Base-by-base conservation (phyloP, 2,329 filamentous ascomycete species). In the Epichloe bromicola region DNA sequence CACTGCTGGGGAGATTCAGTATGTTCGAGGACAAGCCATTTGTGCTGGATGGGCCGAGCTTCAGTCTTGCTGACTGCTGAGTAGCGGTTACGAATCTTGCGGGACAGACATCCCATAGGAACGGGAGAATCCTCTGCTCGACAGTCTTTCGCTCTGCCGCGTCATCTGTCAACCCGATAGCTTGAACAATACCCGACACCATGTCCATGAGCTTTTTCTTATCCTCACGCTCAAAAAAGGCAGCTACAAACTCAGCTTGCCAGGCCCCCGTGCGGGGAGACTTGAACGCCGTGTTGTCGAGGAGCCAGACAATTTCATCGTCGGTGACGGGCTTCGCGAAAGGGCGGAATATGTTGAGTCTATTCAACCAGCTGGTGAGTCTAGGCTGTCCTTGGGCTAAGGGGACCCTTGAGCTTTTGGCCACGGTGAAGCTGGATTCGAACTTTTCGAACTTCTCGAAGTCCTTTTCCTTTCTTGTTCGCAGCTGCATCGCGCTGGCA, bases 261-360 rank as follows among this genome's bases (percentile, higher is more conserved):
- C 89, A 96, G 49, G 63, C 65, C 49, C 68, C 69, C 2, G 67
- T 65, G 52, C 65, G 60, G 17, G 68, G 61, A 44, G 71, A 67
- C 54, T 80, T 79, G 64, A 85, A 91, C 4, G 89, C 90, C 3
- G 86, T 91, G 61, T 93, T 95, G 70, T 97, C 89, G 46, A 96
- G 73, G 7, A 96, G 72, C 91, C 91, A 96, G 40, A 96, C 82
- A 14, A 79, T 80, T 64, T 95, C 85, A 39, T 78, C 69, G 15
- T 74, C 72, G 50, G 80, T 76, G 45, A 88, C 77, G 36, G 74
- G 70, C 44, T 75, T 75, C 1, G 77, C 73, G 15, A 50, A 52
- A 7, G 44, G 50, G 8, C 40, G 50, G 12, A 83, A 69, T 1
- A 83, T 82, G 60, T 82, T 84, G 51, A 63, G 63, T 46, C 65